Evolutionary conservation across 2,329 filamentous ascomycete genomes (phyloP), one percentile per base, ranked within the genome.

Genomic region (Alternaria arbusti): DNA sequence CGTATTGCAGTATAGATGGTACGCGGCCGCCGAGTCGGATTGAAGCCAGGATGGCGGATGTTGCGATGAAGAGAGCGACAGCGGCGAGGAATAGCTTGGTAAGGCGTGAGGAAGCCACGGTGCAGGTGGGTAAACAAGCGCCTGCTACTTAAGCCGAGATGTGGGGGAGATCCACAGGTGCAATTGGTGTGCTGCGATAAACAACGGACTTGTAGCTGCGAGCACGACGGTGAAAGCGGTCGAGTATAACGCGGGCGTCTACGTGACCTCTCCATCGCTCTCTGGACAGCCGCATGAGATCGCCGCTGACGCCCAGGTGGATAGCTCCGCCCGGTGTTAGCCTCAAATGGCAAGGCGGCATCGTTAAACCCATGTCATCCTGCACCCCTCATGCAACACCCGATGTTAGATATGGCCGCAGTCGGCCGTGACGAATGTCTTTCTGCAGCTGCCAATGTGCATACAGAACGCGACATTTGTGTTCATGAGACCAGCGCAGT

Each of bases 41-140:
- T 76, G 86, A 83, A 84, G 90, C 90, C 90, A 93, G 88, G 76
- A 87, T 91, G 86, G 86, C 82, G 81, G 83, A 74, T 57, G 85
- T 80, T 66, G 81, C 79, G 74, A 87, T 74, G 78, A 91, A 85
- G 74, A 91, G 79, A 70, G 89, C 68, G 72, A 89, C 75, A 72
- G 84, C 79, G 69, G 87, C 79, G 74, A 87, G 68, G 64, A 86
- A 75, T 76, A 85, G 77, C 72, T 74, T 75, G 57, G 52, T 59
- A n/a, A 60, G 36, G 57, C 61, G 61, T 60, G 61, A 60, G 61
- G 61, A 60, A 60, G 61, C 61, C 61, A 63, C 57, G 57, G 26
- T 63, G 61, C 56, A 49, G 43, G 44, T 36, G 36, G 32, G 26
- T 17, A 30, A 44, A 36, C 51, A 36, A 45, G 30, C 23, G 56